A percentile compares a stretch with the other conserved stretches of the same genome.
These are phyloP conservation scores for Hericium erinaceus DNA, from an alignment of 768 basidiomycete species.

Conservation along the genomic window DNA sequence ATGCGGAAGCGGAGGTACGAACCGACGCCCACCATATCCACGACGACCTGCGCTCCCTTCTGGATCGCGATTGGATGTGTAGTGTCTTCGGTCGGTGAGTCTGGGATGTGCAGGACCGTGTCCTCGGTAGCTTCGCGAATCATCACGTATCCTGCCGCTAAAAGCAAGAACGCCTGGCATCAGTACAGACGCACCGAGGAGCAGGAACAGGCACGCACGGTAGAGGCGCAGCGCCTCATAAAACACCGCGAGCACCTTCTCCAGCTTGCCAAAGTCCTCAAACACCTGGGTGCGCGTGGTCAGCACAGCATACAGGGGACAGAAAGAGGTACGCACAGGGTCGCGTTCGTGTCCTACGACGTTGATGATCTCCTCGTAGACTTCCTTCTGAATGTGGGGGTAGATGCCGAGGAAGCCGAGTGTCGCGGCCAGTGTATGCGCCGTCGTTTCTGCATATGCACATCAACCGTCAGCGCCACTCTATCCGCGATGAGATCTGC, in stretches of 20 bases:
- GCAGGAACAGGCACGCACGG: constrained; percentile 17
- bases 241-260: constrained; percentile 22
- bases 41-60: constrained; percentile 19
- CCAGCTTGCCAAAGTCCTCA: constrained; percentile 21
- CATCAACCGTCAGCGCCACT: too few relatives aligned
- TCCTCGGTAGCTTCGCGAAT: constrained; percentile 23
- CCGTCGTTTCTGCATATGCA: constrained; percentile 22
- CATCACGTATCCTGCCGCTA: constrained; percentile 23
- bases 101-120: constrained; percentile 14
- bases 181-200: neutral
- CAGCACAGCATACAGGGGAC: too few relatives aligned
- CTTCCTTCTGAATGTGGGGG: constrained; percentile 23
- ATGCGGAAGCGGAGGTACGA: constrained; percentile 4
- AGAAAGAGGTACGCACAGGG: constrained; percentile 7
- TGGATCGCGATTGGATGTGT: constrained; percentile 14
- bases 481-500: neutral
- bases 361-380: constrained; percentile 21
- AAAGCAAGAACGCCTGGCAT: neutral
- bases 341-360: constrained; percentile 17
- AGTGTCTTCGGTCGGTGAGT: constrained; percentile 9
- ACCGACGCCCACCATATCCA: constrained; percentile 25
- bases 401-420: constrained; percentile 24
- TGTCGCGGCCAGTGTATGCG: constrained; percentile 24
- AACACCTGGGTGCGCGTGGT: constrained; percentile 6
- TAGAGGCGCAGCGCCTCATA: constrained; percentile 27